Percentiles rank a stretch among this genome's conserved stretches.
These are phyloP conservation scores for Diaporthe nobilis DNA, from an alignment of 2,329 filamentous ascomycete species.

Conservation along the genomic window DNA sequence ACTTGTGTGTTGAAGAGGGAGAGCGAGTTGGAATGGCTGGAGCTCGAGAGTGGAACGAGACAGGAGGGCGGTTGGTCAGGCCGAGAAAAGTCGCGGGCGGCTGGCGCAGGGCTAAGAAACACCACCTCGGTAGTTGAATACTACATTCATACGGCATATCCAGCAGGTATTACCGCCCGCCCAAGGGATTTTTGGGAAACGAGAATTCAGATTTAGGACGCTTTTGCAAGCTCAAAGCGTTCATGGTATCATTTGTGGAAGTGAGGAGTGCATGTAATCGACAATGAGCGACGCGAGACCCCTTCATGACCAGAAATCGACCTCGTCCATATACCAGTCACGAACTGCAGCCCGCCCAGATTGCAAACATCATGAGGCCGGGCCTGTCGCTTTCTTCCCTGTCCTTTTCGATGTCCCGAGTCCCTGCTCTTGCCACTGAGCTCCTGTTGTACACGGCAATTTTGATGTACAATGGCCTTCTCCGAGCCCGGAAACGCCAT, in stretches of 20 bases:
- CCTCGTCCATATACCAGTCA: neutral
- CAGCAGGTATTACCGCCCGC: neutral
- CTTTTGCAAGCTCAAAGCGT: conserved; percentile 11
- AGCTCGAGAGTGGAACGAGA: neutral
- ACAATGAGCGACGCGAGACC: conserved; percentile 5
- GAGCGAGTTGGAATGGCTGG: neutral
- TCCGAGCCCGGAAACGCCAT: conserved; percentile 21
- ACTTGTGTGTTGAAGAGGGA: neutral
- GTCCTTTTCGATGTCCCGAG: neutral
- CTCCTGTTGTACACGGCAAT: conserved; percentile 31
- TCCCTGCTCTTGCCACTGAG: conserved; percentile 18
- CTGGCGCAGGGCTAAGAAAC: neutral
- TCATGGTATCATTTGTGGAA: conserved; percentile 24
- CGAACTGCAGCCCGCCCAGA: conserved; percentile 4
- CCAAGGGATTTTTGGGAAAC: neutral
- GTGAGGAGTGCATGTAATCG: conserved; percentile 18
- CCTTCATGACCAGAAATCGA: neutral
- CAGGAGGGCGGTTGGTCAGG: too few species aligned
- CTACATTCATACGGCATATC: neutral
- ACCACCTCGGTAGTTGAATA: conserved; percentile 5
- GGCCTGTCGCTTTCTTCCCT: conserved; percentile 5
- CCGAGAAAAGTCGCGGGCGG: conserved; percentile 9
- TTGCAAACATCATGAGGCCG: neutral
- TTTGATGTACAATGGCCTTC: conserved; percentile 29
- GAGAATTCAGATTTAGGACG: neutral